These are phyloP conservation scores for Curvularia verruculosa DNA, from an alignment of 2,329 filamentous ascomycete species.

Conservation along the genomic window DNA sequence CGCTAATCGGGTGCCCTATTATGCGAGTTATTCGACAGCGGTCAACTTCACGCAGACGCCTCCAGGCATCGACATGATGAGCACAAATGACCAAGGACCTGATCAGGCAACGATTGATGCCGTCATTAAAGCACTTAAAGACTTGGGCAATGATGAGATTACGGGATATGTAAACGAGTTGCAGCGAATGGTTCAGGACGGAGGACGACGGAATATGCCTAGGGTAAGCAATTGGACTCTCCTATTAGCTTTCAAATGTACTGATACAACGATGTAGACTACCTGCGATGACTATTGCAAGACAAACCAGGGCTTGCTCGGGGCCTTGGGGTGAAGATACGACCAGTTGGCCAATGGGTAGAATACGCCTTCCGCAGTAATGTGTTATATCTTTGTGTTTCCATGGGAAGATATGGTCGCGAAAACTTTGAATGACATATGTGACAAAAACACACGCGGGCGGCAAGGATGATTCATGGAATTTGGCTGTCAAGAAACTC, in stretches of 20 bases:
- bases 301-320: constrained; percentile 18
- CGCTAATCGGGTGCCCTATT: constrained; percentile 13
- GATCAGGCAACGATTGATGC: constrained; percentile 17
- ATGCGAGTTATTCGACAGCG: constrained; percentile 20
- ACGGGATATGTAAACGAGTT: constrained; percentile 7
- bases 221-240: background rate
- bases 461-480: background rate
- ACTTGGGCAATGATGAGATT: constrained; percentile 15
- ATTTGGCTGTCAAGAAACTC: background rate
- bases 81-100: constrained; percentile 7
- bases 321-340: background rate
- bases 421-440: background rate
- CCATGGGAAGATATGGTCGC: background rate
- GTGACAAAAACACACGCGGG: background rate
- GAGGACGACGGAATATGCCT: constrained; percentile 8
- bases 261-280: background rate
- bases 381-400: background rate
- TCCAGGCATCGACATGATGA: constrained; percentile 25
- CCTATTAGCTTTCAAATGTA: background rate
- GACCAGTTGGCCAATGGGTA: background rate
- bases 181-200: constrained; percentile 18
- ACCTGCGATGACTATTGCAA: constrained; percentile 26
- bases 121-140: constrained; percentile 8
- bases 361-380: background rate
- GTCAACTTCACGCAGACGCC: constrained; percentile 16